phyloP scores from a whole-genome alignment of 169 alveolate genomes.

The Babesia sp. region DNA sequence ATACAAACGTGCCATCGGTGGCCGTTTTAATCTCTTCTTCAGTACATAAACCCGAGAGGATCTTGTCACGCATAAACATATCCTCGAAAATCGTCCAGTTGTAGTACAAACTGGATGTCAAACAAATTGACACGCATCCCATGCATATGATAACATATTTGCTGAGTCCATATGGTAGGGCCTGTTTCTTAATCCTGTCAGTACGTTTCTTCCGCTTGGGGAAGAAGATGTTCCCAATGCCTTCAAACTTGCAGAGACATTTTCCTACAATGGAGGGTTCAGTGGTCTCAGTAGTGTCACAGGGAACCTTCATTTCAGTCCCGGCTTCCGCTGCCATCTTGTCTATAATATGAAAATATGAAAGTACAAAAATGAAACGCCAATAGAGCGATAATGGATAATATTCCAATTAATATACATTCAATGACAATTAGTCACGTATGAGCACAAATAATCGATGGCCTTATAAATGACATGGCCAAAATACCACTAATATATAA shows the following conservation, averaged over 20 bases:
- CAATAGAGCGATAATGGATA: too few relatives aligned
- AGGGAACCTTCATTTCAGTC: background rate
- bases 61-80: constrained; percentile 24
- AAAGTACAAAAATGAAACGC: too few relatives aligned
- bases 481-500: too few relatives aligned
- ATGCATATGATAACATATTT: constrained; percentile 14
- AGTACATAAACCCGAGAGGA: constrained; percentile 30
- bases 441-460: too few relatives aligned
- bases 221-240: constrained; percentile 13
- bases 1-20: constrained; percentile 28
- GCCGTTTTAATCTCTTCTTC: constrained; percentile 36
- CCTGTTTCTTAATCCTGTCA: constrained; percentile 14
- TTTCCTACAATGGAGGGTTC: too few relatives aligned
- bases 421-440: too few relatives aligned
- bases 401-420: too few relatives aligned
- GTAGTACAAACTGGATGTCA: constrained; percentile 58
- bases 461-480: too few relatives aligned
- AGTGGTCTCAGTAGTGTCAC: background rate
- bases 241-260: background rate
- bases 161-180: constrained; percentile 36
- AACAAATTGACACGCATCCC: constrained; percentile 43
- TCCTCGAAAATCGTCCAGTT: constrained; percentile 65
- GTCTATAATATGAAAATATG: too few relatives aligned
- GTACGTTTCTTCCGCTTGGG: constrained; percentile 13
- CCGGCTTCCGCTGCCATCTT: too few relatives aligned